A percentile compares a stretch with the other conserved stretches of the same genome.
These are phyloP conservation scores for Puya raimondii DNA, from an alignment of 176 grass and related monocot genomes.

Conservation along the genomic window DNA sequence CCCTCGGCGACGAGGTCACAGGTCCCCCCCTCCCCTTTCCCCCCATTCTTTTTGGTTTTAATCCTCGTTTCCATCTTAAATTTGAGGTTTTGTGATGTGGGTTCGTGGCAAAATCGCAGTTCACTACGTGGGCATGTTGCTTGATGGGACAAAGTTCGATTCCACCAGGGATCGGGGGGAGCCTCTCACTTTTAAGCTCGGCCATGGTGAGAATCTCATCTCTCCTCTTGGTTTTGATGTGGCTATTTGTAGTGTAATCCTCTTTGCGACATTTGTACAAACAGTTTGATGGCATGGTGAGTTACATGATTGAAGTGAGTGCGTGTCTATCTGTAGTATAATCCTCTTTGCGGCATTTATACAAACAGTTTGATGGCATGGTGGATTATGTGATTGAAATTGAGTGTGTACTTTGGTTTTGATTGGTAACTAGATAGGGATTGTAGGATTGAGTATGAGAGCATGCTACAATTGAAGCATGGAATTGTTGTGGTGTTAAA, in stretches of 20 bases:
- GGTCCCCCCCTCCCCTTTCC: neutral
- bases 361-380: neutral
- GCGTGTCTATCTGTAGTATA: too few relatives aligned
- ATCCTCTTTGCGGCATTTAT: neutral
- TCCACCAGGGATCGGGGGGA: conserved; percentile 34
- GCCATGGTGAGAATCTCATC: conserved; percentile 13
- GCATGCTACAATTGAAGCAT: too few relatives aligned
- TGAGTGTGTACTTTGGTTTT: neutral
- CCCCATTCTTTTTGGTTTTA: too few relatives aligned
- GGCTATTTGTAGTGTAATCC: neutral
- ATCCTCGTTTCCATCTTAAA: neutral
- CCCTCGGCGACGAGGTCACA: conserved; percentile 32
- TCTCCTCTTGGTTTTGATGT: neutral
- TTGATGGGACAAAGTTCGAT: conserved; percentile 20
- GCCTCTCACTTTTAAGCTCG: conserved; percentile 23
- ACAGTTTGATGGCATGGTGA: neutral
- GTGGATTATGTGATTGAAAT: too few relatives aligned
- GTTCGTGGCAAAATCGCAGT: conserved; percentile 11
- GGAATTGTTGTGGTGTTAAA: too few relatives aligned
- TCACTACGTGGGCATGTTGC: conserved; percentile 25
- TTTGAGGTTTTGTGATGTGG: neutral
- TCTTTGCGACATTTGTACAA: neutral
- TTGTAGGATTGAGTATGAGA: too few relatives aligned
- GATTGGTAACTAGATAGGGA: too few relatives aligned
- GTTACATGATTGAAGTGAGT: too few relatives aligned